Conservation (phyloP, 495 filamentous ascomycete species). For the Daldinia childiae region DNA sequence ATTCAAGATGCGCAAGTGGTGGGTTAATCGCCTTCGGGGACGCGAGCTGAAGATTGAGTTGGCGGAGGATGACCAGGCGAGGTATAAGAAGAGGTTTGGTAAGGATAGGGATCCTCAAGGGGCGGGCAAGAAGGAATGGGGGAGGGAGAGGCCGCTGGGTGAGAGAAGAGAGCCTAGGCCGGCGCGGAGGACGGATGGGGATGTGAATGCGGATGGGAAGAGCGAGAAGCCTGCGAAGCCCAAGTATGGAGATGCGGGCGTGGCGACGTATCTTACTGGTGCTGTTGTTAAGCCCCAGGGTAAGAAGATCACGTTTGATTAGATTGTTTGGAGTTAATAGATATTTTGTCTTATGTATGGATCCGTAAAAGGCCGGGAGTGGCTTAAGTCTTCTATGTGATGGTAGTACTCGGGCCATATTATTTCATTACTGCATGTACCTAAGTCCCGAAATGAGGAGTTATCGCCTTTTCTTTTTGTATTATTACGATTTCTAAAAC, state of each 20-base stretch:
- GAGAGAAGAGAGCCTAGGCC: conserved; percentile 23
- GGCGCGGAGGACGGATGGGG: background rate
- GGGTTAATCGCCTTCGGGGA: conserved; percentile 81
- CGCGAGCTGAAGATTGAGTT: conserved; percentile 87
- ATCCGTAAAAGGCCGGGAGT: background rate
- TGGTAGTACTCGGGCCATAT: too few species aligned
- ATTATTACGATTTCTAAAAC: too few species aligned
- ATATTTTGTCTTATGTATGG: background rate
- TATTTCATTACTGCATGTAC: background rate
- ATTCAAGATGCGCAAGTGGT: conserved; percentile 73
- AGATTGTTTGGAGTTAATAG: conserved; percentile 1
- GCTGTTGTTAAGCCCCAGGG: conserved; percentile 83
- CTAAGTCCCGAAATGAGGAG: background rate
- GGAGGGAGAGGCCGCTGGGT: conserved; percentile 11
- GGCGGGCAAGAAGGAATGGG: conserved; percentile 34
- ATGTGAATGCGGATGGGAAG: conserved; percentile 13
- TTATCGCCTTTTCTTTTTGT: background rate
- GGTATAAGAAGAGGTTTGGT: conserved; percentile 94
- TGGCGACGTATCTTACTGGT: conserved; percentile 68
- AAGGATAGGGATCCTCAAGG: conserved; percentile 71
- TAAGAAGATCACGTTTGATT: conserved; percentile 86
- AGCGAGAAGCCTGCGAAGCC: conserved; percentile 45
- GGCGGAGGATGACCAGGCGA: conserved; percentile 84
- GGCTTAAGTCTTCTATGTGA: background rate
- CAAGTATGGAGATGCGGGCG: conserved; percentile 48